Evolutionary conservation across 2,329 filamentous ascomycete species (phyloP).

Genomic region (Dactylellina drechsleri): DNA sequence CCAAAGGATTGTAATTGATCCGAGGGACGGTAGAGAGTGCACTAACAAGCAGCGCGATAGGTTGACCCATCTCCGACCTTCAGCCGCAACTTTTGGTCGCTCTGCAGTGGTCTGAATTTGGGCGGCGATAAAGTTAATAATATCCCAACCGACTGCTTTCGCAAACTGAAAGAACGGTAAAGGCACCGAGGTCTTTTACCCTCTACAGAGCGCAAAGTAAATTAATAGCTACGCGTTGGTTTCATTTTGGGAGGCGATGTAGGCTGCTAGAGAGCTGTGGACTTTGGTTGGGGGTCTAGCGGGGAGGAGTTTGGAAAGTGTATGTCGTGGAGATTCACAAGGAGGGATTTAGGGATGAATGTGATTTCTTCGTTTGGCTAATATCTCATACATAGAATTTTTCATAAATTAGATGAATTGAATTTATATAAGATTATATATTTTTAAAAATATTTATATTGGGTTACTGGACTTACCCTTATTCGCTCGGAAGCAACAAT

Average conservation of each 20-base stretch:
- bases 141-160: no score
- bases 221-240: no score
- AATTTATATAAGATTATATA: no score
- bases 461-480: conserved; percentile 12
- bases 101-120: background rate
- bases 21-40: conserved; percentile 2
- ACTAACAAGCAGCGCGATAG: conserved; percentile 6
- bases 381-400: background rate
- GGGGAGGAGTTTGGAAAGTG: conserved; percentile 41
- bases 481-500: conserved; percentile 36
- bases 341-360: conserved; percentile 41
- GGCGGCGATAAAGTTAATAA: conserved; percentile 11
- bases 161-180: no score
- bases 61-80: conserved; percentile 10
- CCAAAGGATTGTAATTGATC: conserved; percentile 6
- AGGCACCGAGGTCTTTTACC: no score
- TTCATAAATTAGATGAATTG: background rate
- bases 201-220: no score
- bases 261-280: conserved; percentile 45
- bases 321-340: conserved; percentile 43
- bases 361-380: conserved; percentile 48
- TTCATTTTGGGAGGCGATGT: conserved; percentile 31
- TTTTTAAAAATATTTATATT: no score
- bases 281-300: conserved; percentile 32
- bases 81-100: conserved; percentile 2